These are phyloP conservation scores for Eucalyptus lansdowneana DNA, from an alignment of 345 rosid species.

Conservation along the genomic window DNA sequence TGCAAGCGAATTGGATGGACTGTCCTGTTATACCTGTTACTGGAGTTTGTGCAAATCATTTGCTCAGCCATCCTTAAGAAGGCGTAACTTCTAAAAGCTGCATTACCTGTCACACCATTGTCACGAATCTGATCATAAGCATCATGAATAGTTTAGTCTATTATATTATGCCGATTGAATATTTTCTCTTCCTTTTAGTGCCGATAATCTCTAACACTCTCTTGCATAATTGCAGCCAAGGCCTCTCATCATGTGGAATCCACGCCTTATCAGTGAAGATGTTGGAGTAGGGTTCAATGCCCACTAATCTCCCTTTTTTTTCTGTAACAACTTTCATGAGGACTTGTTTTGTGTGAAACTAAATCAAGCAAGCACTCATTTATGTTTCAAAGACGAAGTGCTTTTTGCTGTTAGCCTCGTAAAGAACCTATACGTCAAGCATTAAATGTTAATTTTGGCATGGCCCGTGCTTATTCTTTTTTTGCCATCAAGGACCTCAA, in stretches of 20 bases:
- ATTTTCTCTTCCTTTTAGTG: neutral
- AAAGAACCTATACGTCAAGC: neutral
- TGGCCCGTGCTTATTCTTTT: neutral
- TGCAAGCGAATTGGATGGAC: neutral
- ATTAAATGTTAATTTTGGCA: neutral
- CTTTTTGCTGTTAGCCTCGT: neutral
- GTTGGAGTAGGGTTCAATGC: slow-evolving; percentile 84
- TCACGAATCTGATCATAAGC: neutral
- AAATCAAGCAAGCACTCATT: neutral
- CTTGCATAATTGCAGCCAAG: slow-evolving; percentile 39
- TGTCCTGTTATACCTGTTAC: neutral
- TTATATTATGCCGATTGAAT: neutral
- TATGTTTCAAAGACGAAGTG: neutral
- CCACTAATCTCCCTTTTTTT: neutral
- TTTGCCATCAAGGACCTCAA: neutral
- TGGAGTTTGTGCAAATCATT: neutral
- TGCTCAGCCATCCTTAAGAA: neutral
- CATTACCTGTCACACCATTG: neutral
- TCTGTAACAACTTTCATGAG: neutral
- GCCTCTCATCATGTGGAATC: slow-evolving; percentile 98
- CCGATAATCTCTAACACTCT: neutral
- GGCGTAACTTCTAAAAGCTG: neutral
- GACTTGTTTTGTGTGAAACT: neutral
- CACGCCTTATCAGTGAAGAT: slow-evolving; percentile 88
- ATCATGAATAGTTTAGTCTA: neutral